Evolutionary conservation across 1,284 basidiomycete species (phyloP), one percentile per base, ranked within the genome.

Genomic region (Vanrija sp.): DNA sequence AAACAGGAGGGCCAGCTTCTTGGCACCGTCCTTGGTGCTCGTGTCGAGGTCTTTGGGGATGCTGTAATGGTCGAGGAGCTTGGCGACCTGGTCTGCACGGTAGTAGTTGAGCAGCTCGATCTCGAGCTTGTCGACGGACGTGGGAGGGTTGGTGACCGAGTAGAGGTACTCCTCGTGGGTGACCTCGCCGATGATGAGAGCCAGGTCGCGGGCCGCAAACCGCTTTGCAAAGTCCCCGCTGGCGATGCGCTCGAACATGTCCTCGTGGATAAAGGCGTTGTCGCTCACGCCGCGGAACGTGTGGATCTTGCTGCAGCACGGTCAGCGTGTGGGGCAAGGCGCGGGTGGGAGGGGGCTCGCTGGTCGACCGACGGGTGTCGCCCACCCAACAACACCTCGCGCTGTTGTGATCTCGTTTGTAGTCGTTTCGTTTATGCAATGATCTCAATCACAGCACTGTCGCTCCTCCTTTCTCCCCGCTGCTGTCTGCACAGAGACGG

Each of bases 261-360:
- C 39, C 5, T 38, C 18, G 46, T 54, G 61, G 53, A 67, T 54
- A 46, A 67, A 67, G 16, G 61, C 55, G 43, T 58, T 58, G 48
- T 67, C 65, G 23, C 57, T 54, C 16, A 65, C 64, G 21, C 51
- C 61, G 25, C 65, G 60, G 56, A 67, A 67, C 0, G 65, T 67
- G 57, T 60, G 60, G 49, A 62, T 58, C 43, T 56, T 56, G 16
- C 57, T 58, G 40, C 5, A 5, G 42, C 34, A 34, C 12, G 34
- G 34, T 34, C 34, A 34, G 34, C 34, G 34, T 3, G 10, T 15
- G 34, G 12, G 10, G 5, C 18, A 45, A 12, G 9, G 34, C 34
- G 34, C 5, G 12, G 34, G 34, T 2, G 34, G 10, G 29, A 12
- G 29, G 29, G 29, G 3, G 10, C 6, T 7, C 29, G 6, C 3